These are phyloP conservation scores for Ulota crispa DNA, from an alignment of 225 moss, liverwort and hornwort species.

Conservation along the genomic window DNA sequence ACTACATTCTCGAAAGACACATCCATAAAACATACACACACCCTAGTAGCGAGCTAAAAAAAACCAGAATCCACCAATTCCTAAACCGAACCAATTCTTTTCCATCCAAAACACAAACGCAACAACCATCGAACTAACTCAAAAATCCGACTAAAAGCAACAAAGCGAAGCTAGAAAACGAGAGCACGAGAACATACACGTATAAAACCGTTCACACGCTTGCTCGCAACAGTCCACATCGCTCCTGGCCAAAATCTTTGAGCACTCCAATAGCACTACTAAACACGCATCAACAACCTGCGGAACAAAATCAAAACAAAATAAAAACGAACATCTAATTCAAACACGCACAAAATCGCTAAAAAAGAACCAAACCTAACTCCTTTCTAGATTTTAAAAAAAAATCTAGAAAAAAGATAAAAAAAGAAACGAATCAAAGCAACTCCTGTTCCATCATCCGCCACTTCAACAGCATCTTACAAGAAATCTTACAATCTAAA, in stretches of 20 bases:
- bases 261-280: background rate
- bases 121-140: background rate
- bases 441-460: background rate
- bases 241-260: constrained; percentile 8
- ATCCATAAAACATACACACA: background rate
- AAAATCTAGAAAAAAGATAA: background rate
- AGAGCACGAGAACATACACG: background rate
- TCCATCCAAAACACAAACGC: background rate
- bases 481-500: background rate
- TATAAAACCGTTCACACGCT: background rate
- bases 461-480: background rate
- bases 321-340: no score
- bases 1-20: background rate
- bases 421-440: background rate
- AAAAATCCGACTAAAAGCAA: background rate
- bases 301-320: no score
- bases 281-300: no score
- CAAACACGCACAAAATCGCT: background rate
- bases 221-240: background rate
- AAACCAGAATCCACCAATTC: background rate
- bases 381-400: background rate
- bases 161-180: background rate
- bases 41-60: background rate
- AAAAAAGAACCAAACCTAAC: background rate
- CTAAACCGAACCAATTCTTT: background rate